Conservation (phyloP, 139 green algal genomes). For the Diplosphaera chodatii region DNA sequence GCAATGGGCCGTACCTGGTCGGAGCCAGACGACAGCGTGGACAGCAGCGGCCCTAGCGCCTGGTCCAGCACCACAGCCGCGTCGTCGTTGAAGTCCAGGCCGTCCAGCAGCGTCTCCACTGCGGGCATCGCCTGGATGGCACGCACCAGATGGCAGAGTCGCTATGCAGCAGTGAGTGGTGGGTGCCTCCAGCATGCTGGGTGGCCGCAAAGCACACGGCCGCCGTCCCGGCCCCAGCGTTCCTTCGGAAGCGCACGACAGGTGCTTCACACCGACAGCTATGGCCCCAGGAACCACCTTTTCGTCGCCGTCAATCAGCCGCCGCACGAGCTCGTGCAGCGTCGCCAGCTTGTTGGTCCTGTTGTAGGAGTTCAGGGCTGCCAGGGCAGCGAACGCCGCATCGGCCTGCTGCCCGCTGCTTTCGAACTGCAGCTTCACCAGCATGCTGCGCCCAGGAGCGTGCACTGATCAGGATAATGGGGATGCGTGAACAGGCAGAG, state of each 20-base stretch:
- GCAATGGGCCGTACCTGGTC: too few species aligned
- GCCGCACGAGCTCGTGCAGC: background rate
- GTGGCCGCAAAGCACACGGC: too few species aligned
- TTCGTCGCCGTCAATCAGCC: background rate
- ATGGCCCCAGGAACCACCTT: too few species aligned
- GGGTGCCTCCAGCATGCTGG: too few species aligned
- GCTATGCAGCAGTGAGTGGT: too few species aligned
- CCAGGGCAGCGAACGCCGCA: background rate
- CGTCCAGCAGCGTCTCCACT: background rate
- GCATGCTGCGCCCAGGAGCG: too few species aligned
- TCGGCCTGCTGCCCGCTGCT: background rate
- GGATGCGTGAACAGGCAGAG: too few species aligned
- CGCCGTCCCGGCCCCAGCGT: too few species aligned
- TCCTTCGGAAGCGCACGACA: too few species aligned
- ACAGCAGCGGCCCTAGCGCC: background rate
- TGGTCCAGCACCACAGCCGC: background rate
- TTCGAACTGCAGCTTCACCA: background rate
- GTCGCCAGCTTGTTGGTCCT: background rate
- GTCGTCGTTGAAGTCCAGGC: background rate
- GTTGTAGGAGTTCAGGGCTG: background rate
- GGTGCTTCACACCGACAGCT: too few species aligned
- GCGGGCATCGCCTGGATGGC: background rate
- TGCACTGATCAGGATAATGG: too few species aligned
- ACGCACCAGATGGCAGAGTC: too few species aligned
- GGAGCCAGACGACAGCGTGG: background rate